Conservation (phyloP, 345 rosid species). For the Cardamine occulta region DNA sequence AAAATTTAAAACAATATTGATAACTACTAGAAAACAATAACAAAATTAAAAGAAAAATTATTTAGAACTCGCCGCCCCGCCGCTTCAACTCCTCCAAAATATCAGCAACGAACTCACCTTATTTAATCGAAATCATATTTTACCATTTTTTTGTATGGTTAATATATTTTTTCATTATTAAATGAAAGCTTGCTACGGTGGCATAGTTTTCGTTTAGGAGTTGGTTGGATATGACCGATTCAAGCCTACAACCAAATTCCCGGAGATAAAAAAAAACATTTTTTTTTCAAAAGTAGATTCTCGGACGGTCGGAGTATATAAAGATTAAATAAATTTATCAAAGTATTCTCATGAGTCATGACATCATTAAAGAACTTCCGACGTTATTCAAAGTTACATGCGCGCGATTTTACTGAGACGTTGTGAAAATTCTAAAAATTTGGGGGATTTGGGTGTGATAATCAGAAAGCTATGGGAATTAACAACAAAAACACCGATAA, state of each 20-base stretch:
- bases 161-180: neutral
- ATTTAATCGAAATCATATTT: neutral
- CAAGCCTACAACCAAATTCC: neutral
- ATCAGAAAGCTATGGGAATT: neutral
- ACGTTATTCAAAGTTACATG: neutral
- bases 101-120: conserved; percentile 31
- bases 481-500: neutral
- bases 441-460: neutral
- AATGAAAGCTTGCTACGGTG: neutral
- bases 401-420: neutral
- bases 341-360: neutral
- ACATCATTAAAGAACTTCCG: too few species aligned
- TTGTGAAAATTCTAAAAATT: neutral
- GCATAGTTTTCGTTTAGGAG: neutral
- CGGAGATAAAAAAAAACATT: neutral
- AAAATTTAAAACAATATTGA: neutral
- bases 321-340: neutral
- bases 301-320: neutral
- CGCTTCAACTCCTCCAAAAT: conserved; percentile 23
- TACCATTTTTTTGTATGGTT: neutral
- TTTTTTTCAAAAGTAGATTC: neutral
- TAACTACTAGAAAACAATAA: neutral
- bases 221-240: neutral
- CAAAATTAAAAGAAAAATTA: neutral
- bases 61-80: conserved; percentile 8